Evolutionary conservation across 345 rosid species (phyloP).

Genomic region (Pelargonium nanum): DNA sequence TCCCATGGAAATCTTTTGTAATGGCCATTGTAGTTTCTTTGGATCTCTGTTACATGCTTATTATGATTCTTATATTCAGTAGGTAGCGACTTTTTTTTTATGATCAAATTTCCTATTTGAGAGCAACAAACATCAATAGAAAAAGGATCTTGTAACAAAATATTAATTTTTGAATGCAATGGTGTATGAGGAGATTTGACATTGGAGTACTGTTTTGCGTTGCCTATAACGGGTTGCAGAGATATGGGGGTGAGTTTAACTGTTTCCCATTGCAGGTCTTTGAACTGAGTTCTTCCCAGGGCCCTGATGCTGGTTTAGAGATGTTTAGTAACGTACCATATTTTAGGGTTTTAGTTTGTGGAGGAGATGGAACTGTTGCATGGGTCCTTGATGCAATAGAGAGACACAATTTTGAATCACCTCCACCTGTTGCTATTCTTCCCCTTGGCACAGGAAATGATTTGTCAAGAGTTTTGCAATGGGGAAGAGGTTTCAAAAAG

Average conservation of each 20-base stretch:
- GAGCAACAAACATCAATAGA: neutral
- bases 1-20: neutral
- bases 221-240: conserved; percentile 2
- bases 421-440: conserved; percentile 79
- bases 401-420: conserved; percentile 56
- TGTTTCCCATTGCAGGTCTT: conserved; percentile 40
- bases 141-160: neutral
- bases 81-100: neutral
- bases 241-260: conserved; percentile 3
- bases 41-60: neutral
- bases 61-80: too few relatives aligned
- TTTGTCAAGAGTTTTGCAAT: conserved; percentile 64
- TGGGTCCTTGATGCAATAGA: conserved; percentile 80
- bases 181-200: too few relatives aligned
- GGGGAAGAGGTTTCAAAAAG: conserved; percentile 70
- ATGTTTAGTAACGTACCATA: conserved; percentile 50
- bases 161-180: too few relatives aligned
- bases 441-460: conserved; percentile 90
- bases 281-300: conserved; percentile 59
- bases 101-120: neutral
- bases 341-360: conserved; percentile 70
- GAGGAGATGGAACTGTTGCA: conserved; percentile 85
- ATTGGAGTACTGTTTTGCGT: neutral
- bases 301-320: conserved; percentile 69
- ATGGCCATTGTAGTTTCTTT: neutral